Base-by-base conservation (phyloP, 768 basidiomycete species). In the Favolaschia claudopus region DNA sequence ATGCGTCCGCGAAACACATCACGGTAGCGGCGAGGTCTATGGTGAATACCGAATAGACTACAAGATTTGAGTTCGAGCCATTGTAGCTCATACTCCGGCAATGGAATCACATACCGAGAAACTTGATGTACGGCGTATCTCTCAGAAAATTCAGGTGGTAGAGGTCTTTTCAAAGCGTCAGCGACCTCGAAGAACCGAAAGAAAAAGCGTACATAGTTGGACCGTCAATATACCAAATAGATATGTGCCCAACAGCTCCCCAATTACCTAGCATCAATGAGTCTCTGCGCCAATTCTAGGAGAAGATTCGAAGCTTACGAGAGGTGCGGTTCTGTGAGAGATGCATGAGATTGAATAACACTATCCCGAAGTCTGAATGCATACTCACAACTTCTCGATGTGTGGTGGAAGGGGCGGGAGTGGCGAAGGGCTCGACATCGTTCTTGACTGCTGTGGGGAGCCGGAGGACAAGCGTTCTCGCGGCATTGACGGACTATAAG, bases 371-470 rank as follows among this genome's bases (percentile, higher is more conserved):
- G 5, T 33, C 5, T 14, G 25, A 7, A 44, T 22, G 20, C 12
- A 22, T 7, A 47, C 45, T 47, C 45, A 47, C 45, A 47, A 28
- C 24, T 47, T 47, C 31, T 13, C 45, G 24, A 47, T 47, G 45
- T 47, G 7, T 14, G 45, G 45, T 8, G 45, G 45, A 22, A 47
- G 3, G 12, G 45, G 45, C 19, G 45, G 45, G n/a, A 33, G 29
- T 8, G 22, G 19, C 7, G 39, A 20, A 40, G 19, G 39, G n/a
- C n/a, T n/a, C n/a, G n/a, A n/a, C n/a, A n/a, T n/a, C n/a, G n/a
- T n/a, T n/a, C n/a, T n/a, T n/a, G n/a, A n/a, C n/a, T n/a, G n/a
- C n/a, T n/a, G n/a, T n/a, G n/a, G n/a, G n/a, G n/a, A n/a, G n/a
- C n/a, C n/a, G n/a, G n/a, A n/a, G n/a, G n/a, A n/a, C n/a, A n/a